These are phyloP conservation scores for Imleria badia DNA, from an alignment of 768 basidiomycete genomes.

Conservation along the genomic window DNA sequence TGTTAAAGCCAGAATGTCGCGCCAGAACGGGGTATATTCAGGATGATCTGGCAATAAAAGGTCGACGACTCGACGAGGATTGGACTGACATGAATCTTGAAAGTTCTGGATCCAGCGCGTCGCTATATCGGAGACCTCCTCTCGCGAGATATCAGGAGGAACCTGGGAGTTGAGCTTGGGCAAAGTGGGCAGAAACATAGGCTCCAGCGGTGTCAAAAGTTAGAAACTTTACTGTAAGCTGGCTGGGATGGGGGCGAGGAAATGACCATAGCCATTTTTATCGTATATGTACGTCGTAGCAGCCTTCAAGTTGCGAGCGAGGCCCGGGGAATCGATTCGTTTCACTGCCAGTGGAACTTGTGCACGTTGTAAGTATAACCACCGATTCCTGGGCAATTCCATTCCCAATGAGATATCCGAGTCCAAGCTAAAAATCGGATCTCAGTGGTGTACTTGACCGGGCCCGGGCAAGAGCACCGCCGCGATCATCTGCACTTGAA, in stretches of 20 bases:
- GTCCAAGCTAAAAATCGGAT: too few relatives aligned
- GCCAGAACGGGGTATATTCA: not conserved
- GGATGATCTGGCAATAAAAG: not conserved
- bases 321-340: too few relatives aligned
- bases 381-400: too few relatives aligned
- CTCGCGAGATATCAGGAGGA: not conserved
- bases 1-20: constrained; percentile 37
- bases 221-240: too few relatives aligned
- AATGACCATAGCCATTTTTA: not conserved
- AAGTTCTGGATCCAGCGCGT: constrained; percentile 1
- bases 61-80: not conserved
- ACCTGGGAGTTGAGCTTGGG: not conserved
- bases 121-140: not conserved
- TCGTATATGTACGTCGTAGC: not conserved
- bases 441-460: too few relatives aligned
- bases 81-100: not conserved
- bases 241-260: too few relatives aligned
- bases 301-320: too few relatives aligned
- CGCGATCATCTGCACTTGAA: too few relatives aligned
- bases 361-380: not conserved
- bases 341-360: too few relatives aligned
- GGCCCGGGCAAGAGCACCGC: too few relatives aligned
- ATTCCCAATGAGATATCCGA: too few relatives aligned
- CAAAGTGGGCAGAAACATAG: constrained; percentile 1
- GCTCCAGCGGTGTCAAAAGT: not conserved